These are phyloP conservation scores for Penicillium sp. DNA, from an alignment of 2,329 filamentous ascomycete genomes.

Conservation along the genomic window DNA sequence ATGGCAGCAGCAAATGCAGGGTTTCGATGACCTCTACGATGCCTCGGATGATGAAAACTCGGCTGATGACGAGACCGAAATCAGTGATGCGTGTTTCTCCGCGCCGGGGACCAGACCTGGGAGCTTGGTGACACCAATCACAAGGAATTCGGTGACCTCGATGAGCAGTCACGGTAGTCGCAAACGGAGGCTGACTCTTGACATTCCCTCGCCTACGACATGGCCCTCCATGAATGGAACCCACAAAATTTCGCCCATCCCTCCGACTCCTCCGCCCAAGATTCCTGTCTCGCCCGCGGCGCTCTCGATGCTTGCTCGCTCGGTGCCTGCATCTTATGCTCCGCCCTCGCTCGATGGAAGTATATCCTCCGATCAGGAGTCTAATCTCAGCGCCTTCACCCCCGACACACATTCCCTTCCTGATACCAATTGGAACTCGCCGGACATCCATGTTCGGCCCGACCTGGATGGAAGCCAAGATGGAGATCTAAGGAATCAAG, in stretches of 20 bases:
- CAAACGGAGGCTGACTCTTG: constrained; percentile 54
- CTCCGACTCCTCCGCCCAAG: constrained; percentile 48
- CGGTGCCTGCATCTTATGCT: constrained; percentile 69
- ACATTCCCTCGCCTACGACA: constrained; percentile 55
- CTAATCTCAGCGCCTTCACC: constrained; percentile 77
- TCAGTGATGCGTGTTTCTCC: constrained; percentile 46
- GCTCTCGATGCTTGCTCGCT: constrained; percentile 65
- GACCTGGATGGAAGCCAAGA: constrained; percentile 31
- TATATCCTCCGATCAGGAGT: constrained; percentile 80
- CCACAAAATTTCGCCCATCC: constrained; percentile 46
- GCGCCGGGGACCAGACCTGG: constrained; percentile 49
- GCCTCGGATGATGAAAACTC: constrained; percentile 69
- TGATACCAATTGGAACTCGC: constrained; percentile 58
- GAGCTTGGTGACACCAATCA: constrained; percentile 44
- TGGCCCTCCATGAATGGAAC: constrained; percentile 56
- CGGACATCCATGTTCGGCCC: constrained; percentile 32
- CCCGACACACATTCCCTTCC: constrained; percentile 61
- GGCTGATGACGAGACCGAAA: constrained; percentile 40
- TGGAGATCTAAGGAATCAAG: constrained; percentile 23
- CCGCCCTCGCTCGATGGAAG: constrained; percentile 88
- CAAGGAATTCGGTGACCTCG: constrained; percentile 35
- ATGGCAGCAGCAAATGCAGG: constrained; percentile 60
- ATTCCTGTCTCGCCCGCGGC: constrained; percentile 73
- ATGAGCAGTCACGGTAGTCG: constrained; percentile 33
- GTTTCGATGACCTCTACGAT: constrained; percentile 85